Base-by-base conservation (phyloP, 1,139 yeast species). In the Zygosaccharomyces pseudobailii region DNA sequence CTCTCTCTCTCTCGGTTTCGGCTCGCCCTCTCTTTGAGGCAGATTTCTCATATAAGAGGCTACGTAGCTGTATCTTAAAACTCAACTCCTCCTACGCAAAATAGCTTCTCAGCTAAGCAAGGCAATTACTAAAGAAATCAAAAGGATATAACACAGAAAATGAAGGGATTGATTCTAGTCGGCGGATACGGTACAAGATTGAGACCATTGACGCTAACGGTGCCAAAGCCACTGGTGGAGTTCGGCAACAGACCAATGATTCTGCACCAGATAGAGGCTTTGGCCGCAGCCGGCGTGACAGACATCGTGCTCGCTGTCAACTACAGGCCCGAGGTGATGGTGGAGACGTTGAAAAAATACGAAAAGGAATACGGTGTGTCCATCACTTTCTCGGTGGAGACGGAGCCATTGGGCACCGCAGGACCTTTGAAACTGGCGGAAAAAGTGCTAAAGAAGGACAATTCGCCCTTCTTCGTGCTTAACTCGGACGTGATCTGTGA, bases 161-260 rank as follows among this genome's bases (percentile, higher is more conserved):
- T 92, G 98, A 92, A 92, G 79, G 98, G 97, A 69, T 82, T 92
- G 72, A 92, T 92, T 79, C 86, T 92, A 71, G 98, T 92, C 65
- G 98, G 98, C 69, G 98, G 98, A 71, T 92, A 89, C 78, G 99
- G 99, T 79, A 92, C 99, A 67, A 94, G 99, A 77, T 86, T 92
- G 77, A 90, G 99, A 81, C 99, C 99, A 55, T 79, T 92, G 66
- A 94, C 99, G 53, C 79, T 94, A 66, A 90, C 98, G 50, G 80
- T 87, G 58, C 99, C 99, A 71, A 94, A 94, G 76, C 99, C 99
- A 46, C 79, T 94, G 72, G 98, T 94, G 56, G 99, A 94, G 74
- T 92, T 92, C 66, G 98, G 89, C 70, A 92, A 92, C 86, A 87
- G 94, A 76, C 97, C 98, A 65, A 86, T 86, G 94, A 86, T 86